Conservation (phyloP, 202 grass and related monocot species). For the Brachypodium distachyon region DNA sequence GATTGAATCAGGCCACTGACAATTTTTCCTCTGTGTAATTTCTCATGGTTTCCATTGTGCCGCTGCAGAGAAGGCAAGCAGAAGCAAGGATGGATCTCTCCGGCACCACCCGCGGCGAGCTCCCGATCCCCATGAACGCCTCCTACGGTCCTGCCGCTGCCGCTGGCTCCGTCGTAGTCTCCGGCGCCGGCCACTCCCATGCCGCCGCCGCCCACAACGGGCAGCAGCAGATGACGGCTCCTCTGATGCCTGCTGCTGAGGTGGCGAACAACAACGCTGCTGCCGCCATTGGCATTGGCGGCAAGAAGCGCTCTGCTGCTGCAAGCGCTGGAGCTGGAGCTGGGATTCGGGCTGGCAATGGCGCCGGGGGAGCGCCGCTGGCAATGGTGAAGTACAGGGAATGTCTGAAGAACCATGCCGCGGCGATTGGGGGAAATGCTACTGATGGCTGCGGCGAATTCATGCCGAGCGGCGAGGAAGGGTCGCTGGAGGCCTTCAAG, state of each 20-base stretch:
- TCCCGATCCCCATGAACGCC: constrained; percentile 83
- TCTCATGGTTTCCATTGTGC: constrained; percentile 52
- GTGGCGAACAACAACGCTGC: too few relatives aligned
- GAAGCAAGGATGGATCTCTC: constrained; percentile 72
- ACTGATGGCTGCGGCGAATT: constrained; percentile 98
- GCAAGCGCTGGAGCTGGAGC: too few relatives aligned
- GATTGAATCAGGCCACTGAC: constrained; percentile 32
- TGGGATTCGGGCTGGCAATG: neutral
- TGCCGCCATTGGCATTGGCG: too few relatives aligned
- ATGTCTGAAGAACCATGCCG: constrained; percentile 98
- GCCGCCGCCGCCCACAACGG: constrained; percentile 21
- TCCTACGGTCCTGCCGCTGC: constrained; percentile 16
- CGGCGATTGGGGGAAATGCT: constrained; percentile 81
- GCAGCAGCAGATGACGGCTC: neutral
- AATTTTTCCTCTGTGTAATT: constrained; percentile 18
- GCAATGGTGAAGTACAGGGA: constrained; percentile 62
- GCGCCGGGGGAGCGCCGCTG: neutral
- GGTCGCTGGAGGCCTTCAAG: constrained; percentile 84
- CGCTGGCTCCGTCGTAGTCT: constrained; percentile 3
- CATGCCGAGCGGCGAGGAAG: constrained; percentile 90
- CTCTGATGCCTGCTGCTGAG: neutral
- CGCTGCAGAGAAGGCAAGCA: constrained; percentile 32
- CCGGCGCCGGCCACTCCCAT: constrained; percentile 23
- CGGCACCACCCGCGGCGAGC: constrained; percentile 57
- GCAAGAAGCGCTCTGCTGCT: constrained; percentile 25